Conservation (phyloP, 1,139 yeast genomes). For the Suhomyces kunorum region DNA sequence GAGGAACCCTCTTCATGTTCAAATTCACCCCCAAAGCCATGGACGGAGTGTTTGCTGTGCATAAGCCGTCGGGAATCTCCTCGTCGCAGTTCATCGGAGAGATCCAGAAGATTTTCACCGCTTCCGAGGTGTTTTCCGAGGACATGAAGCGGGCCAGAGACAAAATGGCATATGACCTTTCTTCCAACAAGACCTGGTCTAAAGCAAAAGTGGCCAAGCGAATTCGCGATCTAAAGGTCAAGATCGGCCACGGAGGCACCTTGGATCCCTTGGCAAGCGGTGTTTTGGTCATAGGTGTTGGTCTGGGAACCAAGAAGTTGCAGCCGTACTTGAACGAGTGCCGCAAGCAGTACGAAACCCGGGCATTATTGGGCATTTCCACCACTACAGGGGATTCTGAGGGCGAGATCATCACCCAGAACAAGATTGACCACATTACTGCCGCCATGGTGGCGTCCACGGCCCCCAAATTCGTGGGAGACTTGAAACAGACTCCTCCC, state of each 20-base stretch:
- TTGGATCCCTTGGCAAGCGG: slow-evolving; percentile 95
- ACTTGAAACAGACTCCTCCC: slow-evolving; percentile 88
- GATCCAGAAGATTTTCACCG: slow-evolving; percentile 62
- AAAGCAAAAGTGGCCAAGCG: slow-evolving; percentile 47
- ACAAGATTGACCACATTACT: slow-evolving; percentile 59
- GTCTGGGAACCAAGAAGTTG: slow-evolving; percentile 81
- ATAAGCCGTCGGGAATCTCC: slow-evolving; percentile 84
- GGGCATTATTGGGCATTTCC: slow-evolving; percentile 82
- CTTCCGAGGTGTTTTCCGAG: slow-evolving; percentile 57
- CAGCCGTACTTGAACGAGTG: slow-evolving; percentile 72
- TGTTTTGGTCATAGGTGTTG: slow-evolving; percentile 86
- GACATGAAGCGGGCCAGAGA: slow-evolving; percentile 49
- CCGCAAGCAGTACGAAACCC: slow-evolving; percentile 76
- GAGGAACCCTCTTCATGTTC: slow-evolving; percentile 9
- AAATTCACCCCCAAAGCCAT: slow-evolving; percentile 31
- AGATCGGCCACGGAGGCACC: slow-evolving; percentile 98
- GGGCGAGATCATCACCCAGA: slow-evolving; percentile 71
- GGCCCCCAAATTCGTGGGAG: slow-evolving; percentile 69
- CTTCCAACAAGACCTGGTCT: slow-evolving; percentile 50
- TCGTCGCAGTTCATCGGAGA: slow-evolving; percentile 72
- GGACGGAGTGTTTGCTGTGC: slow-evolving; percentile 93
- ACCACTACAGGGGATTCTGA: slow-evolving; percentile 95
- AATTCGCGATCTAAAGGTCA: slow-evolving; percentile 59
- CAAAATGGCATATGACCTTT: slow-evolving; percentile 36
- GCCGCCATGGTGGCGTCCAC: slow-evolving; percentile 52